Percentiles rank a stretch among this genome's conserved stretches.
phyloP scores from a whole-genome alignment of 345 rosid species.

The Noccaea bulbosa region DNA sequence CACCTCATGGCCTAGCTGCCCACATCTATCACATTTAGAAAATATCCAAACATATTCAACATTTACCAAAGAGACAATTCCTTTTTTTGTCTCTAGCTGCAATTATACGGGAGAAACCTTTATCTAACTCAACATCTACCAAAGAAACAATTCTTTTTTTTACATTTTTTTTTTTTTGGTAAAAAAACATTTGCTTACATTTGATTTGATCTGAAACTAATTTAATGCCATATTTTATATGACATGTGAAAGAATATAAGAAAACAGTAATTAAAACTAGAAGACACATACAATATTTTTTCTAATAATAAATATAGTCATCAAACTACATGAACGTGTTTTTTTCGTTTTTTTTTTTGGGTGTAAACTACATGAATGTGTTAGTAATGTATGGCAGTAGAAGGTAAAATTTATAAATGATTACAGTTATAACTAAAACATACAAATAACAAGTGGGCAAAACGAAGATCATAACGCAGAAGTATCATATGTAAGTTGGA shows the following conservation, averaged over 20 bases:
- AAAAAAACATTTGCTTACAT: too few species aligned
- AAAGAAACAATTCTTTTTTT: too few species aligned
- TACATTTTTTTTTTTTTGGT: too few species aligned
- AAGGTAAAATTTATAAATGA: neutral
- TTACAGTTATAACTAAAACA: neutral
- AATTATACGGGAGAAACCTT: too few species aligned
- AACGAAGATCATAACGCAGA: constrained; percentile 12
- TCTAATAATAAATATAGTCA: neutral
- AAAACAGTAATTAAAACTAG: neutral
- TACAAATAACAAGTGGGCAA: constrained; percentile 4
- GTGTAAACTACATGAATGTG: too few species aligned
- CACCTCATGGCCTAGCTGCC: too few species aligned
- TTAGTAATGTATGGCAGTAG: neutral
- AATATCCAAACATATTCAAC: too few species aligned
- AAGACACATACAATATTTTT: neutral
- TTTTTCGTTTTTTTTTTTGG: too few species aligned
- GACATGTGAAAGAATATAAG: neutral
- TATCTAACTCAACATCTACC: too few species aligned
- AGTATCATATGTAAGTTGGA: constrained; percentile 27
- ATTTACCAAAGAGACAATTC: too few species aligned
- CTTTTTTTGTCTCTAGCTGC: too few species aligned
- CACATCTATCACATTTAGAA: too few species aligned
- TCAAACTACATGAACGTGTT: neutral
- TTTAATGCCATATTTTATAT: neutral
- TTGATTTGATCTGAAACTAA: neutral